A percentile compares a stretch with the other conserved stretches of the same genome.
These are phyloP conservation scores for Bipolaris gigantea DNA, from an alignment of 2,329 filamentous ascomycete species.

Conservation along the genomic window DNA sequence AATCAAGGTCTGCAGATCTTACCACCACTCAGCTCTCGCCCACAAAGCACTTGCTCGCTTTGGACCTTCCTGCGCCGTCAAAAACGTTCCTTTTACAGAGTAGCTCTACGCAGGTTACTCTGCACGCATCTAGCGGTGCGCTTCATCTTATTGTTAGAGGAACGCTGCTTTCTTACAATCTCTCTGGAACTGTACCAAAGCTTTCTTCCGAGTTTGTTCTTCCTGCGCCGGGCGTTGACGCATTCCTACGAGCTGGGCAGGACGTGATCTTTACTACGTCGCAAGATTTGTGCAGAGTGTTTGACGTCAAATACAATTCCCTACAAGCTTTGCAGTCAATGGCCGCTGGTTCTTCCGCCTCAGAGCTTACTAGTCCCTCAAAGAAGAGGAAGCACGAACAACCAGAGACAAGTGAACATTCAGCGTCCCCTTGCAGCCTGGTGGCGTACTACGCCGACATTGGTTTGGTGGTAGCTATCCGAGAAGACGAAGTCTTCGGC, in stretches of 20 bases:
- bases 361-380: slow-evolving; percentile 36
- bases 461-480: slow-evolving; percentile 66
- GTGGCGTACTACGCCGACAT: slow-evolving; percentile 64
- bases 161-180: slow-evolving; percentile 63
- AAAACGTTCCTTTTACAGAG: slow-evolving; percentile 9
- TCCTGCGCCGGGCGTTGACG: slow-evolving; percentile 56
- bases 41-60: slow-evolving; percentile 39
- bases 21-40: slow-evolving; percentile 32
- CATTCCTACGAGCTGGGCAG: slow-evolving; percentile 68
- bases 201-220: slow-evolving; percentile 57
- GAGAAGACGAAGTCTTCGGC: slow-evolving; percentile 65
- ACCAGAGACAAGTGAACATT: slow-evolving; percentile 49
- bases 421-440: slow-evolving; percentile 36
- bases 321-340: slow-evolving; percentile 49
- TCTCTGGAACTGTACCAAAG: slow-evolving; percentile 65
- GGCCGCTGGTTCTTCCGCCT: slow-evolving; percentile 12
- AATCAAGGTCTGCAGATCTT: slow-evolving; percentile 37
- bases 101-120: slow-evolving; percentile 48
- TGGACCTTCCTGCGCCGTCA: slow-evolving; percentile 29
- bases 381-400: slow-evolving; percentile 41
- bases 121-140: slow-evolving; percentile 66
- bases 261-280: slow-evolving; percentile 68
- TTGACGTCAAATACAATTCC: slow-evolving; percentile 69
- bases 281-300: slow-evolving; percentile 54
- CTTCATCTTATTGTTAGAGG: slow-evolving; percentile 62